Base-by-base conservation (phyloP, 805 yeast genomes). In the Suhomyces kilbournensis region DNA sequence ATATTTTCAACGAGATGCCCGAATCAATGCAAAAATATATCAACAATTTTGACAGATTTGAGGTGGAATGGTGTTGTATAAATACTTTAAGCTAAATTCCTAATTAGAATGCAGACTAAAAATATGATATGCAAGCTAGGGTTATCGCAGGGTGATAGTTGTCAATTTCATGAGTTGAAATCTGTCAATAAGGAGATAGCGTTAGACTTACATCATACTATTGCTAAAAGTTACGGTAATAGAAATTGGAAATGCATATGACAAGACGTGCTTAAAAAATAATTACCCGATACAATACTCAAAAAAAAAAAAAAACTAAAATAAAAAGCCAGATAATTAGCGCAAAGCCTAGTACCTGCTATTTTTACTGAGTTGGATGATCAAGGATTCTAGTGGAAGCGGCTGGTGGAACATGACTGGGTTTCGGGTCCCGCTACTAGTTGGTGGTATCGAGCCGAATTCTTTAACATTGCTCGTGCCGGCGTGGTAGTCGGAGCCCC, bases 101-200 rank as follows among this genome's bases (percentile, higher is more conserved):
- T n/a, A 32, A 7, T 30, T 7, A n/a, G n/a, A n/a, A 32, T 12
- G n/a, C 12, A 19, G 9, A 19, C 20, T 38, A 17, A 35, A 17
- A 22, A 23, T 30, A 35, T 47, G 15, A 15, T 49, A 52, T 23
- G 40, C 17, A 15, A 15, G 26, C 17, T 23, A 35, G 23, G 15
- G 28, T 5, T 38, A 23, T 34, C n/a, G 57, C 51, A 7, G 44
- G 42, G 42, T 17, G 42, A 9, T 8, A 35, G 20, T 35, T 17
- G 42, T 38, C 42, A 38, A 38, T 38, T 38, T 38, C 42, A 38
- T 38, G 23, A 42, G 48, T 28, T 45, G 48, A 45, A 45, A 45
- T 45, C 48, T 32, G 48, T 45, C 48, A 45, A 32, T 45, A 28
- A 20, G 48, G 32, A 45, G 35, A 28, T 19, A 45, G 48, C 14